phyloP scores from a whole-genome alignment of 192 early-diverging fungal species.

The Podila clonocystis region DNA sequence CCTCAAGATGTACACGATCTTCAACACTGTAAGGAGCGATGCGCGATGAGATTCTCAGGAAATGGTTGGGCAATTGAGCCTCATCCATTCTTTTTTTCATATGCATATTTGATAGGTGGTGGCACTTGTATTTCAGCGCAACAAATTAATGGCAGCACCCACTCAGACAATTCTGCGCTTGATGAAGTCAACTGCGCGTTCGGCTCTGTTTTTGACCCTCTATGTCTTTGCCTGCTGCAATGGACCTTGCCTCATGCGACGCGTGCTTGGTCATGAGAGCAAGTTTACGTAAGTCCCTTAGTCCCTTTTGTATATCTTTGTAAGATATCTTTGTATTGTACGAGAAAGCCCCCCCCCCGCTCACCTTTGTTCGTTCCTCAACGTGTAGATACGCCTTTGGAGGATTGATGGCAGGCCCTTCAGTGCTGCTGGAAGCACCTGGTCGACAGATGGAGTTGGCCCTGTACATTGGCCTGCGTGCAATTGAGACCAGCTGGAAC shows the following conservation, averaged over 20 bases:
- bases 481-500: not conserved
- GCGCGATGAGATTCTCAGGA: no score
- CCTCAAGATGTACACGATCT: conserved; percentile 62
- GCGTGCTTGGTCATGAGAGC: not conserved
- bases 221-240: conserved; percentile 23
- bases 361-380: no score
- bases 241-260: not conserved
- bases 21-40: conserved; percentile 56
- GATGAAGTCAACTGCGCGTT: conserved; percentile 56
- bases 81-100: no score
- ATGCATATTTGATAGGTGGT: conserved; percentile 37
- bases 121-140: conserved; percentile 34
- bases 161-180: conserved; percentile 49
- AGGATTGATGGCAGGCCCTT: not conserved
- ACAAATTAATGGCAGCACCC: conserved; percentile 10
- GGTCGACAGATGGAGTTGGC: conserved; percentile 1
- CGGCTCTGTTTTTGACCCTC: conserved; percentile 63
- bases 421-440: not conserved
- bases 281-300: not conserved
- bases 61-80: no score
- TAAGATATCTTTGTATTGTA: no score
- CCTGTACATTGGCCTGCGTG: not conserved
- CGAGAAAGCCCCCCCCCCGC: no score
- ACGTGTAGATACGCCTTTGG: not conserved
- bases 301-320: no score